phyloP scores from a whole-genome alignment of 2,329 filamentous ascomycete species.

The Ophiosphaerella narmari region DNA sequence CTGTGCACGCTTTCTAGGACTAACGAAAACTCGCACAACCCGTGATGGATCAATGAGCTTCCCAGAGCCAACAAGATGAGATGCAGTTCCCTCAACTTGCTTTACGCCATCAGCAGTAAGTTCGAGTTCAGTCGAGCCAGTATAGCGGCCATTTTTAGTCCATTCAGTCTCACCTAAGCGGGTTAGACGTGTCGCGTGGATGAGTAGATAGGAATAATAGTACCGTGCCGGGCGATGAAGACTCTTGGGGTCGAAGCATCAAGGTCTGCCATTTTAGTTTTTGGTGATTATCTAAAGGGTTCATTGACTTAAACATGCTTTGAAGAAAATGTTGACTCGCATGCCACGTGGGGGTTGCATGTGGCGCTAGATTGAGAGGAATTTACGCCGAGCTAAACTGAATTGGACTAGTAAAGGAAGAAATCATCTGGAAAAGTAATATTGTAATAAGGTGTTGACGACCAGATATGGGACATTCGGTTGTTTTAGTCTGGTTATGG shows the following conservation, averaged over 20 bases:
- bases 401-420: not conserved
- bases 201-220: too few relatives aligned
- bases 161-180: constrained; percentile 53
- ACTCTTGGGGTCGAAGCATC: constrained; percentile 28
- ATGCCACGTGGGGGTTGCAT: not conserved
- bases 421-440: not conserved
- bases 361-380: not conserved
- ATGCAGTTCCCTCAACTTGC: constrained; percentile 51
- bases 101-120: constrained; percentile 36
- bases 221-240: constrained; percentile 28
- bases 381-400: not conserved
- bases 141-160: constrained; percentile 54
- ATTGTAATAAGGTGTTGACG: too few relatives aligned
- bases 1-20: constrained; percentile 55
- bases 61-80: constrained; percentile 54
- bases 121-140: constrained; percentile 59
- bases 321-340: too few relatives aligned
- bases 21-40: constrained; percentile 55
- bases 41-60: constrained; percentile 58
- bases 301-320: too few relatives aligned
- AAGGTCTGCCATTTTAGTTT: constrained; percentile 22
- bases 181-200: too few relatives aligned
- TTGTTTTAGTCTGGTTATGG: not conserved
- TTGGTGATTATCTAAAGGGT: not conserved
- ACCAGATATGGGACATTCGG: too few relatives aligned